Conservation (phyloP, 2,329 filamentous ascomycete genomes). For the Arthrocladium fulminans region DNA sequence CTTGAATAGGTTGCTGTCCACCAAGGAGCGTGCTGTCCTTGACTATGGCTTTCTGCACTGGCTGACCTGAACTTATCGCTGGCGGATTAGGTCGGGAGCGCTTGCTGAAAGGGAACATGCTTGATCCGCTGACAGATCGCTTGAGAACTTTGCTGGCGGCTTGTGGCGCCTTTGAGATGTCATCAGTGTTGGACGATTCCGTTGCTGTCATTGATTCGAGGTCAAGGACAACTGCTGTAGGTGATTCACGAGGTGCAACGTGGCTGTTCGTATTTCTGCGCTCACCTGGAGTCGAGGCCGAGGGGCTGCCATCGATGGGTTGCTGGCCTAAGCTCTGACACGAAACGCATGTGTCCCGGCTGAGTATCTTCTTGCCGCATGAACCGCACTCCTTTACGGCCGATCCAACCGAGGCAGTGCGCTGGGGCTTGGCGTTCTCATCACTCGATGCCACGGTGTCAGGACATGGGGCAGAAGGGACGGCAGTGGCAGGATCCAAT, state of each 20-base stretch:
- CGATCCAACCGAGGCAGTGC: not conserved
- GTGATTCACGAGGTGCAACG: not conserved
- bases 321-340: not conserved
- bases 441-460: too few relatives aligned
- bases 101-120: constrained; percentile 3
- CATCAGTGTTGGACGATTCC: not conserved
- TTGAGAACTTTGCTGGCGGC: not conserved
- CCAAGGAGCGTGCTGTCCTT: too few relatives aligned
- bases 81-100: not conserved
- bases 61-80: too few relatives aligned
- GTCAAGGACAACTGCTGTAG: not conserved
- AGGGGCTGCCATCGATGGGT: not conserved
- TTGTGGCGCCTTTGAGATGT: not conserved
- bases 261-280: not conserved
- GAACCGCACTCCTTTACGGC: not conserved
- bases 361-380: not conserved
- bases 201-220: not conserved
- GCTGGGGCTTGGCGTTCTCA: not conserved
- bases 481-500: not conserved
- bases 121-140: not conserved
- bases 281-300: not conserved
- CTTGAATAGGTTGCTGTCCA: too few relatives aligned
- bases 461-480: too few relatives aligned
- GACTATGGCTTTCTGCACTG: too few relatives aligned
- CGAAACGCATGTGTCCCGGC: not conserved